These are phyloP conservation scores for Eimeria tenella DNA, from an alignment of 169 alveolate genomes.

Conservation along the genomic window DNA sequence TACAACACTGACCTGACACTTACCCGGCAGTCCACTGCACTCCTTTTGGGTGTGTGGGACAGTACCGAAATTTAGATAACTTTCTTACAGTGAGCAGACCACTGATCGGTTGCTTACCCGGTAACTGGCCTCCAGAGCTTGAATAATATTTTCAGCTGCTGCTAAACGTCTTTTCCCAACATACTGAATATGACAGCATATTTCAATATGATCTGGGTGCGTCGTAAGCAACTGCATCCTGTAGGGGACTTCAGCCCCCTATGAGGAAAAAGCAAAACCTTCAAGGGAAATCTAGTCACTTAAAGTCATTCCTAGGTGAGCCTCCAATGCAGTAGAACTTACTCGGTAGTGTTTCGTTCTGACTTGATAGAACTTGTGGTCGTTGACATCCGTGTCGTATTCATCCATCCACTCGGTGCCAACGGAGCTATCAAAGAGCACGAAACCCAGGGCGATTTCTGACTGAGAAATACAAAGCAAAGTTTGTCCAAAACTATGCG, in stretches of 20 bases:
- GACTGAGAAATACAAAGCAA: slow-evolving; percentile 62
- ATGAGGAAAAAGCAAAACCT: too few species aligned
- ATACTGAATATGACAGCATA: slow-evolving; percentile 14
- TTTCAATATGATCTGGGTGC: too few species aligned
- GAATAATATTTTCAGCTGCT: slow-evolving; percentile 30
- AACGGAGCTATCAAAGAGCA: slow-evolving; percentile 76
- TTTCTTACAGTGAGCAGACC: too few species aligned
- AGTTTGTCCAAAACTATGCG: not conserved
- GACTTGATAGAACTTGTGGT: slow-evolving; percentile 70
- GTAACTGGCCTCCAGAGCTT: not conserved
- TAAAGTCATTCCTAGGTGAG: too few species aligned
- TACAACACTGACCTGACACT: too few species aligned
- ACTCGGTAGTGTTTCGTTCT: slow-evolving; percentile 73
- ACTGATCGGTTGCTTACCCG: not conserved
- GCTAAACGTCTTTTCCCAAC: slow-evolving; percentile 68
- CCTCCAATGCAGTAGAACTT: not conserved
- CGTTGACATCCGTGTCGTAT: slow-evolving; percentile 72
- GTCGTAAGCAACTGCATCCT: too few species aligned
- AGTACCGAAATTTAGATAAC: too few species aligned
- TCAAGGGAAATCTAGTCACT: too few species aligned
- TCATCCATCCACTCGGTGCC: slow-evolving; percentile 78
- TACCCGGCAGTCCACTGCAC: too few species aligned
- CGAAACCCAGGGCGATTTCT: slow-evolving; percentile 74
- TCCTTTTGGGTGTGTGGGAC: too few species aligned
- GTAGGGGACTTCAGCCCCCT: too few species aligned